Conservation (phyloP, 2,329 filamentous ascomycete genomes). For the Fusarium piperis region DNA sequence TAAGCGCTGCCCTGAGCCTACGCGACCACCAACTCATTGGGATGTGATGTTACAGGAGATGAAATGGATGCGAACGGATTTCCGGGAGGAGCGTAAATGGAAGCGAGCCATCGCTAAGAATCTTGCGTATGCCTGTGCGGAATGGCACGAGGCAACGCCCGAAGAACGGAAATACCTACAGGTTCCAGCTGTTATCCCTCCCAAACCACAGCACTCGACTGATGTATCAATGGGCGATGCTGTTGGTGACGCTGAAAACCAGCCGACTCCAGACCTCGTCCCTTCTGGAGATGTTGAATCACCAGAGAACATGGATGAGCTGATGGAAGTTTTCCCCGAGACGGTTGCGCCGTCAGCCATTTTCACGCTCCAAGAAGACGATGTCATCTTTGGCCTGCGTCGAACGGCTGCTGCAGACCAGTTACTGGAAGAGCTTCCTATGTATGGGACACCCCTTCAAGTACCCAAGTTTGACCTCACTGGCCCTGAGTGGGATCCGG, state of each 20-base stretch:
- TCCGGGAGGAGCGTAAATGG: slow-evolving; percentile 93
- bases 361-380: slow-evolving; percentile 83
- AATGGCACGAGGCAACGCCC: slow-evolving; percentile 75
- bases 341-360: slow-evolving; percentile 78
- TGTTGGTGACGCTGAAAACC: slow-evolving; percentile 49
- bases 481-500: slow-evolving; percentile 69
- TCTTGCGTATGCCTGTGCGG: slow-evolving; percentile 83
- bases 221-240: slow-evolving; percentile 50
- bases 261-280: slow-evolving; percentile 74
- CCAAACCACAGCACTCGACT: slow-evolving; percentile 45
- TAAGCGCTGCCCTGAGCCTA: slow-evolving; percentile 83
- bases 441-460: slow-evolving; percentile 75
- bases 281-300: slow-evolving; percentile 71
- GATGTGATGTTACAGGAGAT: slow-evolving; percentile 90
- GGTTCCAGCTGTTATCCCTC: slow-evolving; percentile 65
- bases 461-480: slow-evolving; percentile 67
- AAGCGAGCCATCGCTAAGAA: slow-evolving; percentile 84
- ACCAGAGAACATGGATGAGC: slow-evolving; percentile 55
- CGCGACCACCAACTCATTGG: slow-evolving; percentile 80
- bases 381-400: slow-evolving; percentile 81
- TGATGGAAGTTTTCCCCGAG: slow-evolving; percentile 53
- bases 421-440: slow-evolving; percentile 81
- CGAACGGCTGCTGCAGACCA: slow-evolving; percentile 79
- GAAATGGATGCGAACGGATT: slow-evolving; percentile 98
- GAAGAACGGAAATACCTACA: slow-evolving; percentile 75